phyloP scores from a whole-genome alignment of 345 rosid genomes.

The Eucalyptus pauciflora region DNA sequence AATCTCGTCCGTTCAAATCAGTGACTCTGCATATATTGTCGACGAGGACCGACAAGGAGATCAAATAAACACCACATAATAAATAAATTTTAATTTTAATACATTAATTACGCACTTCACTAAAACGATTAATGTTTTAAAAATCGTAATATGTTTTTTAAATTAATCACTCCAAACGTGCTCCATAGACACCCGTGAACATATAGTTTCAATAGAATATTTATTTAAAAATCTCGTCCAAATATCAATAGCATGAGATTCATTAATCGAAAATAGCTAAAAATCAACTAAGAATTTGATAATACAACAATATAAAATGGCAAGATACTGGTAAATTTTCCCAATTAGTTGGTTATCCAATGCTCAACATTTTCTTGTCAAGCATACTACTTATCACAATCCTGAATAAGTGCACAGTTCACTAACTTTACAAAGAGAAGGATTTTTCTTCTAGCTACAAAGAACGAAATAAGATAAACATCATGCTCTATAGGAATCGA shows the following conservation, averaged over 20 bases:
- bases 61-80: neutral
- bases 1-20: neutral
- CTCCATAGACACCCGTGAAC: neutral
- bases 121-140: neutral
- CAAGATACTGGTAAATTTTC: neutral
- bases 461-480: neutral
- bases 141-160: neutral
- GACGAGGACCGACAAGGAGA: neutral
- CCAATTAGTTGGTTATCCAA: neutral
- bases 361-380: neutral
- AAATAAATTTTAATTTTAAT: neutral
- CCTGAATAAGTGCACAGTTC: neutral
- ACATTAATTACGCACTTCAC: neutral
- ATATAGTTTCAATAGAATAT: neutral
- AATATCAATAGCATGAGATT: neutral
- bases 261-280: neutral
- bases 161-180: neutral
- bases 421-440: neutral
- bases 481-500: fast-evolving
- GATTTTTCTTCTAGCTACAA: neutral
- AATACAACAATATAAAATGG: neutral
- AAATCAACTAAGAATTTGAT: neutral
- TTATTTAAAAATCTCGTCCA: neutral
- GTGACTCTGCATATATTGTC: neutral
- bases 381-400: neutral